Percentiles rank a stretch among this genome's conserved stretches.
Conservation (phyloP, 495 filamentous ascomycete genomes). For the Jackrogersella multiformis region DNA sequence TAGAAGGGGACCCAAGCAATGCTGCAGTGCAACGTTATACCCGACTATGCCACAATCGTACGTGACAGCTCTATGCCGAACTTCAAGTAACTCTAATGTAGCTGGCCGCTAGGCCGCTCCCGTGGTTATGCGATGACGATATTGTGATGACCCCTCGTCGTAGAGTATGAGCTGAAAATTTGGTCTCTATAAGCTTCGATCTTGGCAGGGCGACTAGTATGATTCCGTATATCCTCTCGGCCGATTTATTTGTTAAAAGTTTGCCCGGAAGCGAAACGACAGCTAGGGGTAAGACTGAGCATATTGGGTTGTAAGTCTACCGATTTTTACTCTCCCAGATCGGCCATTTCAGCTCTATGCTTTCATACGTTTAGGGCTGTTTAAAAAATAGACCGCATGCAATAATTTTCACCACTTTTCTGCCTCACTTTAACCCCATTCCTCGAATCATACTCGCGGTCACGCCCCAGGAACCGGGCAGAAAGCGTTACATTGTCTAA, state of each 20-base stretch:
- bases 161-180: conserved; percentile 15
- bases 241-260: conserved; percentile 1
- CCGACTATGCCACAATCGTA: conserved; percentile 14
- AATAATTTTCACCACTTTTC: background rate
- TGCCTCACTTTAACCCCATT: background rate
- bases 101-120: conserved; percentile 1
- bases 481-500: conserved; percentile 23
- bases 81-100: background rate
- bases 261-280: conserved; percentile 13
- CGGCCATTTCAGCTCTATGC: conserved; percentile 1
- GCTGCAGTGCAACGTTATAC: conserved; percentile 27
- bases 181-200: conserved; percentile 17
- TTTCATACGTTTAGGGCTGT: conserved; percentile 8
- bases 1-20: conserved; percentile 18
- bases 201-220: conserved; percentile 26
- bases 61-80: conserved; percentile 18
- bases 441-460: conserved; percentile 8
- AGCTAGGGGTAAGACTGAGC: conserved; percentile 12
- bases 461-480: conserved; percentile 25
- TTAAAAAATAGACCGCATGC: conserved; percentile 5
- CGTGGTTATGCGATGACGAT: conserved; percentile 8
- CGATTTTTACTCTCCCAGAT: conserved; percentile 6
- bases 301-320: conserved; percentile 23
- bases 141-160: conserved; percentile 1
- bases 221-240: background rate